A percentile compares a stretch with the other conserved stretches of the same genome.
These are phyloP conservation scores for Aspergillus bombycis DNA, from an alignment of 2,329 filamentous ascomycete species.

Conservation along the genomic window DNA sequence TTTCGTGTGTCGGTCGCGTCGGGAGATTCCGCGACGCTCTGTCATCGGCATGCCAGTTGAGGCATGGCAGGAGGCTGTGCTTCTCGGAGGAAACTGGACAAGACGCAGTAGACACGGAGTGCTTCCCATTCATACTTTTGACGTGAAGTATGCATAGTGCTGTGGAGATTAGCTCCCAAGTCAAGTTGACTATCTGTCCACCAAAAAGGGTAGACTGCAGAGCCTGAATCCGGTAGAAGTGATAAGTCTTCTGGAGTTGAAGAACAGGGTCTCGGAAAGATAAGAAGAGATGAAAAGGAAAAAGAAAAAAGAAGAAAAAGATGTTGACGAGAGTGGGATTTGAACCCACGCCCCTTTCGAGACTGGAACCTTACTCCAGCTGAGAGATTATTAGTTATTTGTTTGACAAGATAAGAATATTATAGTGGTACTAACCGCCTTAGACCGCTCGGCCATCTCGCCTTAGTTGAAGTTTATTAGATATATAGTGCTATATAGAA, in stretches of 20 bases:
- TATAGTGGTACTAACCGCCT: background rate
- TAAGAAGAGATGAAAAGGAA: no score
- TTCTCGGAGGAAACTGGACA: background rate
- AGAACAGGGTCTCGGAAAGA: no score
- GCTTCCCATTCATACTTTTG: no score
- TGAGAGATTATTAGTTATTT: no score
- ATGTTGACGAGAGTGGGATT: constrained; percentile 8
- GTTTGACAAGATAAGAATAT: no score
- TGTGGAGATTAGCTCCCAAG: no score
- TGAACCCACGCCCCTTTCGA: constrained; percentile 8
- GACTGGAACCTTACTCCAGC: constrained; percentile 8
- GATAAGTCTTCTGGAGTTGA: no score
- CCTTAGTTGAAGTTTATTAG: background rate
- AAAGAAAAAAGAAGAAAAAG: background rate
- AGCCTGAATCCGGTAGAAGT: no score
- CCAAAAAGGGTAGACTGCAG: no score
- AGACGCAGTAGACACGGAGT: background rate
- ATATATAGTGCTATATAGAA: background rate
- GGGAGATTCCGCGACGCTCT: background rate
- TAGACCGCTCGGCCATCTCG: constrained; percentile 7
- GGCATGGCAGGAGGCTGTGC: background rate
- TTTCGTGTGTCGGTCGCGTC: background rate
- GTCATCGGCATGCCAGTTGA: background rate
- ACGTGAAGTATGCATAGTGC: no score
- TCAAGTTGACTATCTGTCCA: no score